Evolutionary conservation across 192 early-diverging fungal genomes (phyloP), one percentile per base, ranked within the genome.

Genomic region (Podila horticola): DNA sequence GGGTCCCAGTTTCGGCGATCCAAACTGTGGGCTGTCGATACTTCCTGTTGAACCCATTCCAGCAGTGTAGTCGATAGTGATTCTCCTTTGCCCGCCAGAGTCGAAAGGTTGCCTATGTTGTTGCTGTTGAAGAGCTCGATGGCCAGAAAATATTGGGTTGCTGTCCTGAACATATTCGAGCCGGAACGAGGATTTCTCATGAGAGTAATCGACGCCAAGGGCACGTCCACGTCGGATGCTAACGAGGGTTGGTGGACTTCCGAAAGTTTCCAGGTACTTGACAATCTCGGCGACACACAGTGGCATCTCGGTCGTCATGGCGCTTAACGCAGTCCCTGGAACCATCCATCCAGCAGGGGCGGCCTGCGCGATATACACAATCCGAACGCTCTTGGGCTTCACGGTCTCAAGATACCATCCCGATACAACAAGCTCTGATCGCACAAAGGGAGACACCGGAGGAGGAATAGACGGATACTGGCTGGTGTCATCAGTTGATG

Each of bases 271-370:
- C 8, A 81, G 62, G 34, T 81, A 81, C 28, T 81, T 81, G 13
- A 81, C 58, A 19, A 81, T 66, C 66, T 81, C 77, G 20, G 77
- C 77, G 29, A 81, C 63, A 64, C 66, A 72, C 5, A 81, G 66
- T 2, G 77, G 77, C 71, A 81, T 73, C 49, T 81, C 75, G 0
- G 75, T 86, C 22, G 72, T 64, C 75, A 72, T 71, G 5, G 67
- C 71, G 20, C 75, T 74, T 7, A 82, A 65, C 1, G 82, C 65
- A 17, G 82, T 74, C 28, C 72, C 74, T 45, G 84, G 84, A 19
- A 81, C 77, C 67, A 86, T 69, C 84, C 84, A 86, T 19, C 84
- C 76, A 51, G 76, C 74, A 5, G 75, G 67, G 11, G 83, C 41
- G 2, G 79, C 73, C 62, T 84, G 79, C 12, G 83, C 58, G 48